Percentiles rank a stretch among this genome's conserved stretches.
Evolutionary conservation across 2,329 filamentous ascomycete species (phyloP).

Genomic region (Colletotrichum sp.): DNA sequence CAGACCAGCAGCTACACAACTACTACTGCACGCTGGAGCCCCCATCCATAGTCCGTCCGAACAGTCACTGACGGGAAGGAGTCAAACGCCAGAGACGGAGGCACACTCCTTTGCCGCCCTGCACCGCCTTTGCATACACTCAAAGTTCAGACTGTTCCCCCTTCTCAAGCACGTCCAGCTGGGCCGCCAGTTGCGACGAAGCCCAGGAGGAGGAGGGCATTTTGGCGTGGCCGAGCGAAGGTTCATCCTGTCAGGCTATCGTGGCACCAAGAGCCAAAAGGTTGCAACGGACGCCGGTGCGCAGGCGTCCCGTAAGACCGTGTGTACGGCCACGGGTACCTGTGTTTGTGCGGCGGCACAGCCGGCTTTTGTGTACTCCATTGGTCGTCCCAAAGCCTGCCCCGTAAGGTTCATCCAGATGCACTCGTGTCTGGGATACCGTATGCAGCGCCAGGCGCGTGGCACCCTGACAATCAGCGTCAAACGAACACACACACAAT

Average conservation of each 20-base stretch:
- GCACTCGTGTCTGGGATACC: background rate
- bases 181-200: background rate
- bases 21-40: background rate
- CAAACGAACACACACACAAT: background rate
- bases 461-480: conserved; percentile 7
- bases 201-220: background rate
- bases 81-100: background rate
- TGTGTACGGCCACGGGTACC: conserved; percentile 1
- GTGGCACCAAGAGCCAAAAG: background rate
- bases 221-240: conserved; percentile 7
- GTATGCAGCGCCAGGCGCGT: background rate
- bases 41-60: background rate
- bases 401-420: background rate
- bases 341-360: background rate
- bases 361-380: background rate
- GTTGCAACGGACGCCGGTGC: conserved; percentile 12
- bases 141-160: background rate
- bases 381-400: background rate
- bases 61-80: conserved; percentile 10
- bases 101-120: background rate
- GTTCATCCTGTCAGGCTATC: conserved; percentile 14
- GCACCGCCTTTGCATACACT: background rate
- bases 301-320: conserved; percentile 1
- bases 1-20: background rate
- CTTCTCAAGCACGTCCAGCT: background rate